Evolutionary conservation across 2,329 filamentous ascomycete species (phyloP), one percentile per base, ranked within the genome.

Genomic region (Microdochium trichocladiopsis): DNA sequence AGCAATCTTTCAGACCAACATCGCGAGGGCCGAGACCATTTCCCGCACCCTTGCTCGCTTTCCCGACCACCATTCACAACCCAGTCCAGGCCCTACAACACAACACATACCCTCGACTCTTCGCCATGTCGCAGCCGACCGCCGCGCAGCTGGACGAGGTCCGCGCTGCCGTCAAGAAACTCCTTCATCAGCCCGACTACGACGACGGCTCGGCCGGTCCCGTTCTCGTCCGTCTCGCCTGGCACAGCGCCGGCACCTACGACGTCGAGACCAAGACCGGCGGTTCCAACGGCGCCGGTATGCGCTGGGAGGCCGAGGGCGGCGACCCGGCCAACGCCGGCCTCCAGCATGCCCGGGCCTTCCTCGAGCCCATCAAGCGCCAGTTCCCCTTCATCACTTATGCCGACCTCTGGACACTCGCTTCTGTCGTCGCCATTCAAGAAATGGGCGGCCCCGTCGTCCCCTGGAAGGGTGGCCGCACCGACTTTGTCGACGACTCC

Each of bases 281-380:
- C 33, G 82, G 82, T 36, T 80, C 75, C 24, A 86, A 86, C 62
- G 83, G 83, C 54, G 82, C 83, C 0, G 82, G 81, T 18, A 86
- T 86, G 82, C 74, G 82, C 31, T 86, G 84, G 62, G 81, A 84
- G 68, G 68, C 73, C 23, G 82, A 85, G 68, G 81, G 80, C 53
- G 82, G 80, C 55, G 82, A 86, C 61, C 81, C 82, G 4, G 79
- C 82, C 52, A 86, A 86, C 66, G 81, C 82, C 3, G 83, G 83
- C 18, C 75, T 86, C 10, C 78, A 85, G 59, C 75, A 84, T 63
- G 82, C 80, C 22, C 79, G 82, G 16, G 76, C 79, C 25, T 85
- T 86, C 65, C 75, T 86, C 54, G 82, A 86, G 60, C 79, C 82
- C 5, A 66, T 86, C 56, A 86, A 85, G 63, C 65, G 66, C 21